These are phyloP conservation scores for Coemansia asiatica DNA, from an alignment of 192 early-diverging fungal species.

Conservation along the genomic window DNA sequence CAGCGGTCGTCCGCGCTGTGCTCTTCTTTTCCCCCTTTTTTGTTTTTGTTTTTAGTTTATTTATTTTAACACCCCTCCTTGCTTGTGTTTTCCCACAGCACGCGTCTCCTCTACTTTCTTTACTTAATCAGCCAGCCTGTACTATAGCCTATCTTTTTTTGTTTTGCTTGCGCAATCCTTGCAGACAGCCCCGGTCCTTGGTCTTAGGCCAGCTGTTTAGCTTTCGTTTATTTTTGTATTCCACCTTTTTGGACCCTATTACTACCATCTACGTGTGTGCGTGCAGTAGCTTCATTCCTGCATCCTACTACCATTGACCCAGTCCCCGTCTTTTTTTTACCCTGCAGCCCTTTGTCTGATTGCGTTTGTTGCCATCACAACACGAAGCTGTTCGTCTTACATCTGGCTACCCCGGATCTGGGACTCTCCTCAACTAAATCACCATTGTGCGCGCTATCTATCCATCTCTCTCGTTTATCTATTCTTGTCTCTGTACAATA, in stretches of 20 bases:
- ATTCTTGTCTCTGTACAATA: slow-evolving; percentile 8
- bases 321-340: background rate
- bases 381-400: slow-evolving; percentile 1
- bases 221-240: background rate
- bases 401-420: slow-evolving; percentile 9
- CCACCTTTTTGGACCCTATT: background rate
- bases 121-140: background rate
- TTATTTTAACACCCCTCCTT: background rate
- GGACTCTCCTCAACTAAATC: slow-evolving; percentile 9
- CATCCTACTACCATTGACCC: background rate
- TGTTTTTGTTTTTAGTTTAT: background rate
- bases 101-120: background rate
- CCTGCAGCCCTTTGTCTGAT: slow-evolving; percentile 3
- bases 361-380: slow-evolving; percentile 9
- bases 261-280: slow-evolving; percentile 14
- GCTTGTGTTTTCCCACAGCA: slow-evolving; percentile 5
- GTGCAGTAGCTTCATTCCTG: slow-evolving; percentile 10
- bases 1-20: background rate
- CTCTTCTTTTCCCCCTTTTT: background rate
- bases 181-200: background rate
- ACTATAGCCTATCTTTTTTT: background rate
- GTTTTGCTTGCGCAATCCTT: background rate
- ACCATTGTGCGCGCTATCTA: slow-evolving; percentile 7
- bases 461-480: slow-evolving; percentile 23
- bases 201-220: slow-evolving; percentile 2